phyloP scores from a whole-genome alignment of 2,329 filamentous ascomycete species.

The Cordyceps militaris region DNA sequence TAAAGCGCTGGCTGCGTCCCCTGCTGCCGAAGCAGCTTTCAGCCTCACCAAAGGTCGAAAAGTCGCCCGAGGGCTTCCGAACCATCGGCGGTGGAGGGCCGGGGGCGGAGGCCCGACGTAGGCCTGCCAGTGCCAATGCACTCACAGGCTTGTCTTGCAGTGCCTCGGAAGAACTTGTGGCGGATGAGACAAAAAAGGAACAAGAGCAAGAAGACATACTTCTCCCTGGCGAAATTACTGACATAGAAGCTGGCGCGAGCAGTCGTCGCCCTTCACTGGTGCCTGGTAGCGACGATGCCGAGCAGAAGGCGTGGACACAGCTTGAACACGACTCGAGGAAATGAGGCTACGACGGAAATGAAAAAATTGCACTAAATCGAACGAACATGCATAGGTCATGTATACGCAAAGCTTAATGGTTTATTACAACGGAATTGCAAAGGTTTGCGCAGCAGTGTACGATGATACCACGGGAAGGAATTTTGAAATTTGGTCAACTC shows the following conservation, averaged over 20 bases:
- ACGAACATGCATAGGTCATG: background rate
- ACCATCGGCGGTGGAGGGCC: conserved; percentile 15
- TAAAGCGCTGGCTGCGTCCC: conserved; percentile 33
- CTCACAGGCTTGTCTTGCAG: background rate
- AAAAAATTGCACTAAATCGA: background rate
- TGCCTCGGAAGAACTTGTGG: background rate
- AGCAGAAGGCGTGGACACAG: background rate
- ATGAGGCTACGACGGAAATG: background rate
- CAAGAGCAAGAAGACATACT: background rate
- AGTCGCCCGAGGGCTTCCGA: conserved; percentile 13
- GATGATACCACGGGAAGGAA: background rate
- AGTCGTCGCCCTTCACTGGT: background rate
- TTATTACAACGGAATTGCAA: background rate
- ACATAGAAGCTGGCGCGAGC: background rate
- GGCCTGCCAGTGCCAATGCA: background rate
- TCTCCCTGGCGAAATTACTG: background rate
- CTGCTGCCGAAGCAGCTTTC: conserved; percentile 16
- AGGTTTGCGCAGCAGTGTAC: background rate
- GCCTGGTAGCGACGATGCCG: background rate
- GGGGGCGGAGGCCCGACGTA: background rate
- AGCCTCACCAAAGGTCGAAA: conserved; percentile 4
- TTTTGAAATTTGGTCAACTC: background rate
- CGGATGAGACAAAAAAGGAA: background rate
- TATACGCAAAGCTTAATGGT: background rate
- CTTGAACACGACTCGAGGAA: background rate